Conservation (phyloP, 208 protist species). For the Crithidia fasciculata region DNA sequence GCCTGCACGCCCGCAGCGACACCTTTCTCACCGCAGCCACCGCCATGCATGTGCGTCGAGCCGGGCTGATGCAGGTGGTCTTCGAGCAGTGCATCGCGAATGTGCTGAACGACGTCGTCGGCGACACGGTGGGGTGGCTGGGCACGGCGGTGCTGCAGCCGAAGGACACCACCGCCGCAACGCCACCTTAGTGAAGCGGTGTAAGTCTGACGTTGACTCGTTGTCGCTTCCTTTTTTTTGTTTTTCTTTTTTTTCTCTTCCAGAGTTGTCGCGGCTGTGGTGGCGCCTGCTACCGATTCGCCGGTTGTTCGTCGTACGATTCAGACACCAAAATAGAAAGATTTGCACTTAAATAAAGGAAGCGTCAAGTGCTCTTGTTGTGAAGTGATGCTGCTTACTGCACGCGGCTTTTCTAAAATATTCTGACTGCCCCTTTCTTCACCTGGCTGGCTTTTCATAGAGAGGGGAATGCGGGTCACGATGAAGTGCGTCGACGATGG, state of each 20-base stretch:
- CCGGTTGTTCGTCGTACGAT: background rate
- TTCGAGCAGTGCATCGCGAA: conserved; percentile 71
- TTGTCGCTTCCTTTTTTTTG: background rate
- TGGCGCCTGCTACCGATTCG: background rate
- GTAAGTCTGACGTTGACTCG: background rate
- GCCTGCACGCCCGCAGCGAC: conserved; percentile 8
- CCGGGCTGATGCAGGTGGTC: conserved; percentile 51
- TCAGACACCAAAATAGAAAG: too few relatives aligned
- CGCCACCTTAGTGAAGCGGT: background rate
- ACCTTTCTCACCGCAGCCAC: conserved; percentile 14
- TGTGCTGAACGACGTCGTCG: conserved; percentile 58
- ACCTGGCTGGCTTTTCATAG: too few relatives aligned
- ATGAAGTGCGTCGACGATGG: too few relatives aligned
- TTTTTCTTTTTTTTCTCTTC: background rate
- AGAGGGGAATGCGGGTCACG: too few relatives aligned
- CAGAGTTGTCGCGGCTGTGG: background rate
- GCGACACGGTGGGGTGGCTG: conserved; percentile 71
- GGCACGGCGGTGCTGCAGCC: conserved; percentile 10
- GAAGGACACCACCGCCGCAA: background rate
- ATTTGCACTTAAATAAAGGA: too few relatives aligned
- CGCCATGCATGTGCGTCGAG: conserved; percentile 47
- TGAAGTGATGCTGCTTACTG: too few relatives aligned
- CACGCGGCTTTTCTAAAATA: too few relatives aligned
- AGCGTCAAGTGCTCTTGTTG: too few relatives aligned
- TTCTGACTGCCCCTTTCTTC: too few relatives aligned